These are phyloP conservation scores for Fonsecaea pugnacius DNA, from an alignment of 2,329 filamentous ascomycete species.

Conservation along the genomic window DNA sequence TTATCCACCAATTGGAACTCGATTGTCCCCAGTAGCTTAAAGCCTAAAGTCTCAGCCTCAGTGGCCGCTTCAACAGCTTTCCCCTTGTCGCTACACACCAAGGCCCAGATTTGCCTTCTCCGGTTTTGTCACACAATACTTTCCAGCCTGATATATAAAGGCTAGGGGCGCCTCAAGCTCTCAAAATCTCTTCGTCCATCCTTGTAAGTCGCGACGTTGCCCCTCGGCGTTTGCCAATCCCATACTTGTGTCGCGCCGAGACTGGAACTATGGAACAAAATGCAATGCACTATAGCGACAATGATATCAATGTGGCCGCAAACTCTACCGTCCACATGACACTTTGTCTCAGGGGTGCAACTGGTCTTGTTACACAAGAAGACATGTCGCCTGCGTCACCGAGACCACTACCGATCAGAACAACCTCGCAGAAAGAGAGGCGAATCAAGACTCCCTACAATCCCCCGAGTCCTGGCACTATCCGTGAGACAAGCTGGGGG, in stretches of 20 bases:
- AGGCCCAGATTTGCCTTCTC: neutral
- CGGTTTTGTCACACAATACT: neutral
- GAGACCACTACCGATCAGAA: neutral
- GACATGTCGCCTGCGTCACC: neutral
- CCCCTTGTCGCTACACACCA: neutral
- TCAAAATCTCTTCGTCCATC: neutral
- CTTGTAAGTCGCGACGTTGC: neutral
- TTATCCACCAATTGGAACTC: neutral
- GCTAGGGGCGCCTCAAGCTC: neutral
- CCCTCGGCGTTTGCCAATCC: neutral
- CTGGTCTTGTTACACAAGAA: neutral
- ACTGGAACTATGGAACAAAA: neutral
- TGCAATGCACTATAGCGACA: slow-evolving; percentile 8
- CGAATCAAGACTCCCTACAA: neutral
- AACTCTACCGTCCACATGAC: slow-evolving; percentile 20
- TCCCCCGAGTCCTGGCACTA: neutral
- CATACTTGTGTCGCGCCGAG: neutral
- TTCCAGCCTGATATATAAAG: neutral
- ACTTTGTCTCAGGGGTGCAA: slow-evolving; percentile 6
- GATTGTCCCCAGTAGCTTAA: too few relatives aligned
- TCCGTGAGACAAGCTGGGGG: neutral
- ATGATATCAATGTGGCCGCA: slow-evolving; percentile 13
- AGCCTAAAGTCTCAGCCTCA: neutral
- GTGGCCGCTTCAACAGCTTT: neutral
- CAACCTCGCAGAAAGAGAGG: neutral